Conservation (phyloP, 2,329 filamentous ascomycete species). For the Aureobasidium vineae region DNA sequence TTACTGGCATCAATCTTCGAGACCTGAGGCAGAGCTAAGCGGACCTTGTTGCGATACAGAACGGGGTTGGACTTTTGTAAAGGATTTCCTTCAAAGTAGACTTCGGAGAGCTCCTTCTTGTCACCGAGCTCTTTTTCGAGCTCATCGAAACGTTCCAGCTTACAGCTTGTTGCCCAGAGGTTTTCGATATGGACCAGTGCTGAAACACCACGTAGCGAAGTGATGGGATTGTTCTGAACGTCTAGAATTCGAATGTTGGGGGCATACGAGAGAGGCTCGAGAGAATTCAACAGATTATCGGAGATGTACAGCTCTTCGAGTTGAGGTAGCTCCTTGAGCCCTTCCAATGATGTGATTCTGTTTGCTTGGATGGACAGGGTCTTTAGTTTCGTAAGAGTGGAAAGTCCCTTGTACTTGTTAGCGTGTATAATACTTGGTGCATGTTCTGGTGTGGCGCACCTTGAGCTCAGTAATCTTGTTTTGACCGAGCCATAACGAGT, state of each 20-base stretch:
- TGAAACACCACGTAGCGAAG: constrained; percentile 69
- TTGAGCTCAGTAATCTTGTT: constrained; percentile 89
- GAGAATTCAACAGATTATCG: constrained; percentile 80
- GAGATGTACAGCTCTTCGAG: constrained; percentile 95
- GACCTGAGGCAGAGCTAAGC: constrained; percentile 80
- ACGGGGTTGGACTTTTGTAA: constrained; percentile 76
- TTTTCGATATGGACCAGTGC: constrained; percentile 74
- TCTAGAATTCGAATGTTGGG: constrained; percentile 73
- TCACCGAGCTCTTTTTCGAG: constrained; percentile 74
- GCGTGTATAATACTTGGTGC: neutral
- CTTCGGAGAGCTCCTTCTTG: constrained; percentile 77
- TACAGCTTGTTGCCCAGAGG: constrained; percentile 91
- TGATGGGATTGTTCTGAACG: constrained; percentile 82
- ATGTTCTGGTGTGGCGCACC: neutral
- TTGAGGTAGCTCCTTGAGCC: constrained; percentile 68
- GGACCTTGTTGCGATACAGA: constrained; percentile 90
- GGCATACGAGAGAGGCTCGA: constrained; percentile 62
- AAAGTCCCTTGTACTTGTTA: constrained; percentile 54
- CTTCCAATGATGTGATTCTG: constrained; percentile 74
- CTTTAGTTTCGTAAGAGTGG: constrained; percentile 72
- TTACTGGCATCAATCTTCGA: constrained; percentile 96
- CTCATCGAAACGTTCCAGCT: constrained; percentile 74
- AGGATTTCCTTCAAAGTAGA: constrained; percentile 96
- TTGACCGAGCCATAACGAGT: constrained; percentile 92
- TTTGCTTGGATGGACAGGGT: constrained; percentile 96